These are phyloP conservation scores for Paramecium caudatum DNA, from an alignment of 73 alveolate genomes.

Conservation along the genomic window DNA sequence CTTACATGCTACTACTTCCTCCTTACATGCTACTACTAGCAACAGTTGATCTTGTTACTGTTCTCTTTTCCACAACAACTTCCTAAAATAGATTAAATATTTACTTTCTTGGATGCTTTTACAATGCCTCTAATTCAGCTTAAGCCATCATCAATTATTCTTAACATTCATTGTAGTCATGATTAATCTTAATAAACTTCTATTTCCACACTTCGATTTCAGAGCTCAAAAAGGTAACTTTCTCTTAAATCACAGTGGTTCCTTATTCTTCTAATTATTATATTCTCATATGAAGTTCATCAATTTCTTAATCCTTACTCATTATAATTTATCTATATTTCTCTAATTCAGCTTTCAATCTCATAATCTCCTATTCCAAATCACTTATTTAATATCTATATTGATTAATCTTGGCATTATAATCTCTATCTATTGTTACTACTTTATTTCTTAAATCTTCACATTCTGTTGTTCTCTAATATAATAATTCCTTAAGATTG, in stretches of 20 bases:
- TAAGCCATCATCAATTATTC: slow-evolving; percentile 58
- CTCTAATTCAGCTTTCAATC: slow-evolving; percentile 36
- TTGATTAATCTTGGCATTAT: not conserved
- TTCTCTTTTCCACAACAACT: slow-evolving; percentile 54
- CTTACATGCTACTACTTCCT: too few relatives aligned
- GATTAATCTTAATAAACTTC: slow-evolving; percentile 44
- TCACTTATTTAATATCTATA: slow-evolving; percentile 51
- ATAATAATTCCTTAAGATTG: not conserved
- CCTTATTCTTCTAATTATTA: slow-evolving; percentile 61
- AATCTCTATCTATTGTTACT: not conserved
- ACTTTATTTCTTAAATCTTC: slow-evolving; percentile 16
- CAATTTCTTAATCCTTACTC: slow-evolving; percentile 1
- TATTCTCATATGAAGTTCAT: not conserved
- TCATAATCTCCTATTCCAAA: slow-evolving; percentile 23
- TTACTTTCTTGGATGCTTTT: slow-evolving; percentile 30
- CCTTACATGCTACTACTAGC: slow-evolving; percentile 42
- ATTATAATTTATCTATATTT: not conserved
- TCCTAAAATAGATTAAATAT: not conserved
- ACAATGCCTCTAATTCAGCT: slow-evolving; percentile 57
- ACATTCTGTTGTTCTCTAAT: slow-evolving; percentile 52
- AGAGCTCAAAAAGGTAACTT: slow-evolving; percentile 35
- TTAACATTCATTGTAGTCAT: slow-evolving; percentile 38
- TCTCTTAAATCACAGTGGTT: slow-evolving; percentile 50
- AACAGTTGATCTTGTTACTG: slow-evolving; percentile 44
- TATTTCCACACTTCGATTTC: slow-evolving; percentile 64